Base-by-base conservation (phyloP, 2,329 filamentous ascomycete genomes). In the Geosmithia morbida region DNA sequence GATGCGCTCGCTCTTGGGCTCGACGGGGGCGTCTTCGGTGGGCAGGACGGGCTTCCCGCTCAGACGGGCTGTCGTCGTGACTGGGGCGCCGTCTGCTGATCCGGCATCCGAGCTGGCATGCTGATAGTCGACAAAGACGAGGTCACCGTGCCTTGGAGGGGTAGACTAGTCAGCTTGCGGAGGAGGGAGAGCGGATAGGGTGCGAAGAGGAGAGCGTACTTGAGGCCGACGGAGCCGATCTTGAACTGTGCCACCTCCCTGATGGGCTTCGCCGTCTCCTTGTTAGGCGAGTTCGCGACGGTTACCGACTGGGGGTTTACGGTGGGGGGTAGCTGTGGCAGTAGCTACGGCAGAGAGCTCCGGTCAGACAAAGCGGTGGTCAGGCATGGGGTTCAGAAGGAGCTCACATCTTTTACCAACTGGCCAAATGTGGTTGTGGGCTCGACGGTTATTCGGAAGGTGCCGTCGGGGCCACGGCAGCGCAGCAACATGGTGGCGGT, bases 381-480 rank as follows among this genome's bases (percentile, higher is more conserved):
- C 18, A 26, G 20, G 19, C 26, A 11, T 10, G 43, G 5, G 18
- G 11, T 8, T 44, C 20, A 20, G 19, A 11, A 16, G 8, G 29
- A 16, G 37, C 48, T 50, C 61, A 37, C 18, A 30, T 20, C 41
- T 48, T 50, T 61, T 30, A 71, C 74, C 41, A 83, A 66, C n/a
- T 77, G 67, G 41, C 67, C 70, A 61, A 97, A 95, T 0, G 81
- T 81, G 52, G 85, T 81, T 41, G 75, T 73, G 46, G 82, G 77
- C 56, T 89, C 81, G 55, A 94, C 77, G 46, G 74, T 85, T 57
- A 97, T 72, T 56, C 92, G 84, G 65, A 89, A 83, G 73, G 92
- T 92, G 69, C 92, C 92, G 69, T 96, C 88, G 53, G 86, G 87
- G 61, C 88, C 88, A 58, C 89, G 83, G 56, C 95, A 85, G 64